Conservation (phyloP, 2,329 filamentous ascomycete species). For the Monosporascus cannonballus region DNA sequence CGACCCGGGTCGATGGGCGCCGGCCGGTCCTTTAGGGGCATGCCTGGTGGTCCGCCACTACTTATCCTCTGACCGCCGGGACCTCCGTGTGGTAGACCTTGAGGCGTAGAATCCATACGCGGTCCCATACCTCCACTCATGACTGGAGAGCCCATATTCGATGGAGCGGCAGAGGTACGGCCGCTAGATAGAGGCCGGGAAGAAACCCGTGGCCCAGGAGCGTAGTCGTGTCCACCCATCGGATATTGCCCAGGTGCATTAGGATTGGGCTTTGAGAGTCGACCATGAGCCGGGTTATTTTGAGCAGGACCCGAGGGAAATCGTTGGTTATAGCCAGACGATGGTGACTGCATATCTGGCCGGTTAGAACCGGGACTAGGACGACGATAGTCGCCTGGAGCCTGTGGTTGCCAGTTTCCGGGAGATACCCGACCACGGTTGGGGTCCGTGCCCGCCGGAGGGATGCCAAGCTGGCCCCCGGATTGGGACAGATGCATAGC, state of each 20-base stretch:
- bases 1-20: slow-evolving; percentile 23
- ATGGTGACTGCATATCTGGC: slow-evolving; percentile 18
- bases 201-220: slow-evolving; percentile 30
- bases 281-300: slow-evolving; percentile 29
- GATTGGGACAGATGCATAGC: slow-evolving; percentile 38
- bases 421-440: slow-evolving; percentile 36
- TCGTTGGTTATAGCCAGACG: slow-evolving; percentile 19
- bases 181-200: slow-evolving; percentile 25
- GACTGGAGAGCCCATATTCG: slow-evolving; percentile 10
- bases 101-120: slow-evolving; percentile 18
- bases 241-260: slow-evolving; percentile 23
- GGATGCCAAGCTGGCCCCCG: slow-evolving; percentile 38
- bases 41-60: slow-evolving; percentile 15
- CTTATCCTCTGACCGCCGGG: slow-evolving; percentile 14
- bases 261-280: slow-evolving; percentile 32
- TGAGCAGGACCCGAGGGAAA: slow-evolving; percentile 24
- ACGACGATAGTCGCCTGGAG: slow-evolving; percentile 32
- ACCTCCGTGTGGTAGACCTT: slow-evolving; percentile 23
- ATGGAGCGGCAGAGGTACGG: slow-evolving; percentile 17
- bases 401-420: slow-evolving; percentile 39
- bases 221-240: slow-evolving; percentile 26
- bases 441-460: slow-evolving; percentile 33
- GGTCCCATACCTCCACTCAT: slow-evolving; percentile 24
- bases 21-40: slow-evolving; percentile 20
- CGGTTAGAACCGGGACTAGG: slow-evolving; percentile 29